These are phyloP conservation scores for Cubamyces sp. DNA, from an alignment of 768 basidiomycete species.

Conservation along the genomic window DNA sequence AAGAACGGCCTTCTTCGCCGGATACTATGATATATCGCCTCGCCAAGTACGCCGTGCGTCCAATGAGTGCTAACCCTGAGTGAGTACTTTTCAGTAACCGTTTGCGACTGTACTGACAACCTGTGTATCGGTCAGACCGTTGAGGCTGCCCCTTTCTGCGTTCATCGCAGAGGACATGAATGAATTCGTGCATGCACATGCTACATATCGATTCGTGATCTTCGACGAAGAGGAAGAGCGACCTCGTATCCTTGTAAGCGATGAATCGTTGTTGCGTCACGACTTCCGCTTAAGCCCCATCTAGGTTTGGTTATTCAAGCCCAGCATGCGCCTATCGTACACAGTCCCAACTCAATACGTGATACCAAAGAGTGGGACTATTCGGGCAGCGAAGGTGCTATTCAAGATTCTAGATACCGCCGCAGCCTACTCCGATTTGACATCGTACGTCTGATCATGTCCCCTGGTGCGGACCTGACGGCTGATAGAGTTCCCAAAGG, in stretches of 20 bases:
- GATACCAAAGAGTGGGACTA: slow-evolving; percentile 63
- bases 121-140: slow-evolving; percentile 35
- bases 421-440: slow-evolving; percentile 54
- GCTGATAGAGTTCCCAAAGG: slow-evolving; percentile 36
- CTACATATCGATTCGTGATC: slow-evolving; percentile 89
- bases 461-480: background rate
- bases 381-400: slow-evolving; percentile 81
- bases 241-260: slow-evolving; percentile 75
- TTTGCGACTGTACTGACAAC: background rate
- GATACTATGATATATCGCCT: slow-evolving; percentile 62
- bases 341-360: slow-evolving; percentile 55
- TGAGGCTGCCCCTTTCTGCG: slow-evolving; percentile 71
- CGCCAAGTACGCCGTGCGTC: slow-evolving; percentile 83
- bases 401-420: slow-evolving; percentile 77
- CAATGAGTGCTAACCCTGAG: slow-evolving; percentile 63
- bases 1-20: slow-evolving; percentile 45
- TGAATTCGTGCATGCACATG: slow-evolving; percentile 90
- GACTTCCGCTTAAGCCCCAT: background rate
- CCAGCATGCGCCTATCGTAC: slow-evolving; percentile 80
- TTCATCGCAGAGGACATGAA: slow-evolving; percentile 91
- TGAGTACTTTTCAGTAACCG: slow-evolving; percentile 42
- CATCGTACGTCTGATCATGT: slow-evolving; percentile 43
- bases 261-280: background rate
- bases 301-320: slow-evolving; percentile 96
- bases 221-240: slow-evolving; percentile 86